A percentile compares a stretch with the other conserved stretches of the same genome.
Conservation (phyloP, 2,329 filamentous ascomycete genomes). For the Beauveria rudraprayagi region DNA sequence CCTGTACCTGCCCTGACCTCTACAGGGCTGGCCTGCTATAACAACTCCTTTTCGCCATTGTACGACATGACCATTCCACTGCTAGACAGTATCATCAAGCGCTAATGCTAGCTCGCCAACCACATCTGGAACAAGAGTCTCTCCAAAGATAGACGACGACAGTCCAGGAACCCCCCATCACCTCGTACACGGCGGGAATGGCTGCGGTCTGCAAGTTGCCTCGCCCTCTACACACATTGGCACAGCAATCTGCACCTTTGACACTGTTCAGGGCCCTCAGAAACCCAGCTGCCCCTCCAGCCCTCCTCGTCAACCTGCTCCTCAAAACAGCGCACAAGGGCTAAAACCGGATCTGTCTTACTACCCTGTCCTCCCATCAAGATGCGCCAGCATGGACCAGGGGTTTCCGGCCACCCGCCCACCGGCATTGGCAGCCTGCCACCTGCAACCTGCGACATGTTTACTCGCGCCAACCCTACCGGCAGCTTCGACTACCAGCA, state of each 20-base stretch:
- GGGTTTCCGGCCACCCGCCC: not conserved
- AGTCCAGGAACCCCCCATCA: not conserved
- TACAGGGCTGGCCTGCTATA: not conserved
- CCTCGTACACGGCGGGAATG: conserved; percentile 3
- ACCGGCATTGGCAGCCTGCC: not conserved
- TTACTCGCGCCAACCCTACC: not conserved
- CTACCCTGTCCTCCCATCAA: conserved; percentile 8
- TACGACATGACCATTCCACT: conserved; percentile 4
- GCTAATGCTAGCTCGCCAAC: conserved; percentile 2
- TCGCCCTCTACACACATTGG: not conserved
- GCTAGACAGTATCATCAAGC: not conserved
- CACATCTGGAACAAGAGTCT: conserved; percentile 1
- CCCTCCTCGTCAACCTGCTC: not conserved
- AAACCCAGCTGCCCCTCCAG: not conserved
- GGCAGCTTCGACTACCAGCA: not conserved
- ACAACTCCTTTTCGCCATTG: not conserved
- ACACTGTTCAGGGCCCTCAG: not conserved
- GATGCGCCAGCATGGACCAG: conserved; percentile 8
- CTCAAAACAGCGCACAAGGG: not conserved
- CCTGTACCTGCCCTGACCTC: not conserved
- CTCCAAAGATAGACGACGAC: not conserved
- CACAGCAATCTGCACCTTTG: not conserved
- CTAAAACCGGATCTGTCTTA: conserved; percentile 3
- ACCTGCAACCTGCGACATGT: not conserved
- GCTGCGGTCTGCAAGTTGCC: not conserved